These are phyloP conservation scores for Lobosporangium transversale DNA, from an alignment of 192 early-diverging fungal genomes.

Conservation along the genomic window DNA sequence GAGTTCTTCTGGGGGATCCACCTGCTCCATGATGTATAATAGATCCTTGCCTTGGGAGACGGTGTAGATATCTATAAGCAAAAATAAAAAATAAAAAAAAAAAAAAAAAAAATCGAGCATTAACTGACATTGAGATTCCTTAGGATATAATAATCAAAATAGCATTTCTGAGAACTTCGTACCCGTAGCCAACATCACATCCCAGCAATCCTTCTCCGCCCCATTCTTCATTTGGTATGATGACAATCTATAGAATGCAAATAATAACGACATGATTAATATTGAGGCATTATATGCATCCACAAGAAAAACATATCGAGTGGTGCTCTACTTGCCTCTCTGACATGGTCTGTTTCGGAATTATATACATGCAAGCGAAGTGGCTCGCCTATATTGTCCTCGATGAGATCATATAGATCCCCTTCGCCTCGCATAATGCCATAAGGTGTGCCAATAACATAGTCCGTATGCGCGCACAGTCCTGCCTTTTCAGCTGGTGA, in stretches of 20 bases:
- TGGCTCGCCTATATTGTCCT: conserved; percentile 65
- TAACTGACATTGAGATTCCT: neutral
- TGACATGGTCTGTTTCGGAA: conserved; percentile 65
- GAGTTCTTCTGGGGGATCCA: conserved; percentile 22
- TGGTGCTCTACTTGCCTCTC: conserved; percentile 59
- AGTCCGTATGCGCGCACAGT: conserved; percentile 71
- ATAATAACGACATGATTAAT: neutral
- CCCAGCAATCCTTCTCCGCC: conserved; percentile 75
- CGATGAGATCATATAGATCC: conserved; percentile 73
- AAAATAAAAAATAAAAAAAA: neutral
- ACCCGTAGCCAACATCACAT: conserved; percentile 79
- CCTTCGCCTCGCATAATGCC: conserved; percentile 66
- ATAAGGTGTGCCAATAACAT: conserved; percentile 78
- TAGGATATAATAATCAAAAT: no score
- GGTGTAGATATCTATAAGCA: conserved; percentile 32
- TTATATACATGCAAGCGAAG: conserved; percentile 78
- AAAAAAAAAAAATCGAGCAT: neutral
- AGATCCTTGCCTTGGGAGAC: conserved; percentile 38
- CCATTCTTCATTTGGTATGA: conserved; percentile 74
- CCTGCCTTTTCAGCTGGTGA: conserved; percentile 79
- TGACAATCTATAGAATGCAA: conserved; percentile 61
- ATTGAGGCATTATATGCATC: neutral
- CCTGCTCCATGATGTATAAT: conserved; percentile 12
- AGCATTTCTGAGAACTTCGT: no score
- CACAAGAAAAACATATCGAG: neutral